Base-by-base conservation (phyloP, 148 eudicot genomes). In the Camellia sinensis region DNA sequence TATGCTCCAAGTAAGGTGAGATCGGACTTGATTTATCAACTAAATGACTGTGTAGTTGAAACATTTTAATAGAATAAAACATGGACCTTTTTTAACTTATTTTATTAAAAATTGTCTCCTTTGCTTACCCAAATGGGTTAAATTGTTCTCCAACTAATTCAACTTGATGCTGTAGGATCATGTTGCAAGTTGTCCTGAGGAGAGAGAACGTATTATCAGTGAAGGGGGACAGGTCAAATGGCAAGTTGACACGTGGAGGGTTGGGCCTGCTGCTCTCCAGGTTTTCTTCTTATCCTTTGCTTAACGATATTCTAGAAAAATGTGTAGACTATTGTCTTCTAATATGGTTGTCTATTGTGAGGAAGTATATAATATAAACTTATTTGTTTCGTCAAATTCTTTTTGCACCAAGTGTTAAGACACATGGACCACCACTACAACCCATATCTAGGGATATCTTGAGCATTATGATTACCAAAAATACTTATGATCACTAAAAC, bases 221-320 rank as follows among this genome's bases (percentile, higher is more conserved):
- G 86, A 87, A 14, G 95, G 99, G 37, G 98, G 95, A 67, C 81
- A 88, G 78, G 98, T 96, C 75, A 85, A 89, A 87, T 96, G 95
- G 97, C 92, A 83, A 86, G 84, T 94, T 46, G 99, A 96, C 79
- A 92, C 97, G 14, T 96, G 98, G 99, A 92, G 99, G 91, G 93
- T 96, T 82, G 99, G 99, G 80, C 81, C 85, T 19, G 94, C 98
- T 62, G 98, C 95, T 85, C 94, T 96, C 69, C 98, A 96, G 98
- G 99, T 95, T 83, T 57, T 63, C 50, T 50, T 80, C 74, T 75
- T 45, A 43, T 19, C 41, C 59, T 45, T 19, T 80, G 43, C 64
- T 65, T 57, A 29, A 63, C 70, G 15, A 29, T 29, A 29, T 29
- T 29, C 37, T 1, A 29, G 37, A 29, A 29, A 29, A 29, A 29